A percentile compares a stretch with the other conserved stretches of the same genome.
Evolutionary conservation across 805 yeast species (phyloP).

Genomic region (Candida argentea): DNA sequence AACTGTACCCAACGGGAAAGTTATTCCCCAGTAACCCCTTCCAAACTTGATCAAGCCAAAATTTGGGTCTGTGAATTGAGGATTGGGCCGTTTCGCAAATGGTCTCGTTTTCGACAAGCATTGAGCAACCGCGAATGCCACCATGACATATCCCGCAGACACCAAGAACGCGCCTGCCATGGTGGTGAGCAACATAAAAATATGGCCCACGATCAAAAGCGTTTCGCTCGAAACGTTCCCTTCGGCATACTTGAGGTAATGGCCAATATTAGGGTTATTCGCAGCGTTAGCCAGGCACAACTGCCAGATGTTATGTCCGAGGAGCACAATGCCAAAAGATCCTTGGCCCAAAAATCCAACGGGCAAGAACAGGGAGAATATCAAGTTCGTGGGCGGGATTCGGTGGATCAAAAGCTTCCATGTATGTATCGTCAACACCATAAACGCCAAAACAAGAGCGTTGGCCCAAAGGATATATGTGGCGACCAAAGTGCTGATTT

Average conservation of each 20-base stretch:
- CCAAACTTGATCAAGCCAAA: conserved; percentile 13
- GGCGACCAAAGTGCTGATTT: conserved; percentile 43
- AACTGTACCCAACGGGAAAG: conserved; percentile 82
- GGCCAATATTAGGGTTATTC: background rate
- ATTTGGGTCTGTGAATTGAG: conserved; percentile 9
- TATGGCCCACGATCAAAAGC: background rate
- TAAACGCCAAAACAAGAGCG: conserved; percentile 53
- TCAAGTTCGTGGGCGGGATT: conserved; percentile 42
- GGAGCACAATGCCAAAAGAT: conserved; percentile 50
- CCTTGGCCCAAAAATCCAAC: conserved; percentile 87
- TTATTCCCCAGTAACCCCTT: conserved; percentile 58
- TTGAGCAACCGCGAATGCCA: conserved; percentile 25
- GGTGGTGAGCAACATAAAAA: conserved; percentile 8
- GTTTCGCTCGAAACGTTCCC: conserved; percentile 5
- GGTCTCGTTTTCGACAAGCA: conserved; percentile 34
- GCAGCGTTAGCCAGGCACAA: conserved; percentile 12
- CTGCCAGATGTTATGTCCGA: conserved; percentile 35
- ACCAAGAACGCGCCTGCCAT: conserved; percentile 31
- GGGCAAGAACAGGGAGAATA: conserved; percentile 67
- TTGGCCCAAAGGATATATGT: conserved; percentile 57
- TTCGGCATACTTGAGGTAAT: conserved; percentile 1
- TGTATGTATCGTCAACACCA: conserved; percentile 42
- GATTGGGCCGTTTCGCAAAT: conserved; percentile 21
- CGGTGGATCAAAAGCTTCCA: conserved; percentile 50
- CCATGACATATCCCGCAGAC: conserved; percentile 49